These are phyloP conservation scores for Leccinum variicolor DNA, from an alignment of 768 basidiomycete species.

Conservation along the genomic window DNA sequence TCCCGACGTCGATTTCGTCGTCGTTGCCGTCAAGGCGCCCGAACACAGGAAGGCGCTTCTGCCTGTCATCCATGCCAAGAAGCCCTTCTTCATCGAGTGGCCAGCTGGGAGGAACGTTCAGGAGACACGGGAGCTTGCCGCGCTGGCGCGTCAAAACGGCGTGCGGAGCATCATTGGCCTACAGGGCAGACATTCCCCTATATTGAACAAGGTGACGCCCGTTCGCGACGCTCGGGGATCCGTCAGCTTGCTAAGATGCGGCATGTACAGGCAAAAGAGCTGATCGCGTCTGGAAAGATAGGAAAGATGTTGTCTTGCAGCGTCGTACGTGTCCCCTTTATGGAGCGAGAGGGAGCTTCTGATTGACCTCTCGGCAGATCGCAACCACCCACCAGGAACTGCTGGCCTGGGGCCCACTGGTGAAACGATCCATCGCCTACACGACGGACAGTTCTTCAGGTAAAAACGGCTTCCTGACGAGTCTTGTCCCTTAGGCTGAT, in stretches of 20 bases:
- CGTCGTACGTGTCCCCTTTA: background rate
- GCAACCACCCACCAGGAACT: background rate
- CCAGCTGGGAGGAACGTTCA: conserved; percentile 7
- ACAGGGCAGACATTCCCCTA: conserved; percentile 13
- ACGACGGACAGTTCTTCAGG: background rate
- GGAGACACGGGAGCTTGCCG: conserved; percentile 9
- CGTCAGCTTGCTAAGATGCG: background rate
- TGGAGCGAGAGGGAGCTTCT: background rate
- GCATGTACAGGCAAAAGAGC: conserved; percentile 3
- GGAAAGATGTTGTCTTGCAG: conserved; percentile 10
- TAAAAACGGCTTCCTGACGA: background rate
- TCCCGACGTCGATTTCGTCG: conserved; percentile 12
- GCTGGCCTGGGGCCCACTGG: background rate
- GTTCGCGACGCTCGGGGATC: background rate
- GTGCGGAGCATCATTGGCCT: conserved; percentile 5
- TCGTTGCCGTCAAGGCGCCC: conserved; percentile 10
- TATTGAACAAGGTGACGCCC: conserved; percentile 1
- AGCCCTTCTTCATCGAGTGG: conserved; percentile 13
- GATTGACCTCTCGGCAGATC: background rate
- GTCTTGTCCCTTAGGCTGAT: background rate
- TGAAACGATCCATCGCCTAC: background rate
- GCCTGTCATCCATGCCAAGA: conserved; percentile 13
- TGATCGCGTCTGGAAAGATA: conserved; percentile 5
- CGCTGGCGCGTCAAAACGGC: conserved; percentile 5
- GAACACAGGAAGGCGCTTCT: conserved; percentile 7